Conservation (phyloP, 495 filamentous ascomycete genomes). For the Entonaema liquescens region DNA sequence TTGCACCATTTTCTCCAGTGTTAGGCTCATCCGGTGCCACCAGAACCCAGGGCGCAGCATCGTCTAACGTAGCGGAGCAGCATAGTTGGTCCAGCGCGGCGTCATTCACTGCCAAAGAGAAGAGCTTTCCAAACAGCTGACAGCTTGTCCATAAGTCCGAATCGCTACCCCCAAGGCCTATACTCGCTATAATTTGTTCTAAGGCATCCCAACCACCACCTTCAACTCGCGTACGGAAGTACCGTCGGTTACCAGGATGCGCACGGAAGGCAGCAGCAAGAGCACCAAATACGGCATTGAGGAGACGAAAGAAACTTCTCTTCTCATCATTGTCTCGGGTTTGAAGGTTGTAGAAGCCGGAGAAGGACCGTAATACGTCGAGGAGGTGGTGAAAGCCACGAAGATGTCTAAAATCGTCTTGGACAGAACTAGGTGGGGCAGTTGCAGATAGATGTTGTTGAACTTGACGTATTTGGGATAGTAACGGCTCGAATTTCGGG, state of each 20-base stretch:
- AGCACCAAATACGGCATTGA: constrained; percentile 74
- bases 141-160: constrained; percentile 70
- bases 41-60: constrained; percentile 47
- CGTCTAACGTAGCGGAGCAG: constrained; percentile 46
- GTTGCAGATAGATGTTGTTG: constrained; percentile 59
- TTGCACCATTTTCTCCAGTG: constrained; percentile 28
- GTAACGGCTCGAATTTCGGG: constrained; percentile 53
- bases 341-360: constrained; percentile 74
- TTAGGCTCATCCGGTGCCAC: constrained; percentile 44
- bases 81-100: constrained; percentile 66
- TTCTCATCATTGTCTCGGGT: constrained; percentile 67
- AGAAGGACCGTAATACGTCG: constrained; percentile 70
- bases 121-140: constrained; percentile 83
- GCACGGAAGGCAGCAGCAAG: constrained; percentile 78
- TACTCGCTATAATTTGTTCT: constrained; percentile 70
- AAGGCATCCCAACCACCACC: constrained; percentile 82
- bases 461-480: constrained; percentile 53
- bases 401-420: constrained; percentile 85
- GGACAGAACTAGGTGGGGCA: constrained; percentile 53
- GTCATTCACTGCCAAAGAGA: constrained; percentile 84
- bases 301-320: constrained; percentile 69
- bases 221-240: constrained; percentile 77
- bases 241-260: constrained; percentile 86
- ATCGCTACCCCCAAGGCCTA: constrained; percentile 66
- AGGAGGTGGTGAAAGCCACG: constrained; percentile 82